Percentiles rank a stretch among this genome's conserved stretches.
phyloP scores from a whole-genome alignment of 225 moss, liverwort and hornwort species.

The Lunularia cruciata region DNA sequence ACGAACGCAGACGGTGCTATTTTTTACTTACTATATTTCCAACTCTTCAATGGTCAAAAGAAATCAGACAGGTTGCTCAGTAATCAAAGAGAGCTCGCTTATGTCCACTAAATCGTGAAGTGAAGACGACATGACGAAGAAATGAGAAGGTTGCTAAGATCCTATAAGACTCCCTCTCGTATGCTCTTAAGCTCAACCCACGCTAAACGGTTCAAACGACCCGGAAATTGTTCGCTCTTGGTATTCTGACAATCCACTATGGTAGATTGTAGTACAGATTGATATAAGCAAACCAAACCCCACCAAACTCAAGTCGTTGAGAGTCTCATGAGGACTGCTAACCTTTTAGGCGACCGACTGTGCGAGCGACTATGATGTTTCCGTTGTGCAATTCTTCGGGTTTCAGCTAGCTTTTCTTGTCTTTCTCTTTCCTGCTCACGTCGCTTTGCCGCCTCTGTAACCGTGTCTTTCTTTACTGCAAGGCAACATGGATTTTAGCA shows the following conservation, averaged over 20 bases:
- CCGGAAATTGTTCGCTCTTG: too few relatives aligned
- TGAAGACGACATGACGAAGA: not conserved
- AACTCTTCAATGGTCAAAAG: too few relatives aligned
- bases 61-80: too few relatives aligned
- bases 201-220: too few relatives aligned
- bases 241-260: not conserved
- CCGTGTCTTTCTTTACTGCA: conserved; percentile 89
- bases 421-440: conserved; percentile 95
- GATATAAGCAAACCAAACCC: not conserved
- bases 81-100: too few relatives aligned
- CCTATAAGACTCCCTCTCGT: too few relatives aligned
- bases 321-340: not conserved
- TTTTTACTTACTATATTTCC: too few relatives aligned
- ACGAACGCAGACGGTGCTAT: not conserved
- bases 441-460: conserved; percentile 90
- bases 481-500: not conserved
- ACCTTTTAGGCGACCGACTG: conserved; percentile 81
- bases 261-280: not conserved
- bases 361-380: conserved; percentile 75
- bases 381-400: conserved; percentile 84
- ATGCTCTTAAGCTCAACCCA: too few relatives aligned
- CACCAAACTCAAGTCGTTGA: not conserved
- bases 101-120: too few relatives aligned
- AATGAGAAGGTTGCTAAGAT: too few relatives aligned
- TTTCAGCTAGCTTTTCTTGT: conserved; percentile 97